Conservation (phyloP, 495 filamentous ascomycete species). For the Penicillium lividum region DNA sequence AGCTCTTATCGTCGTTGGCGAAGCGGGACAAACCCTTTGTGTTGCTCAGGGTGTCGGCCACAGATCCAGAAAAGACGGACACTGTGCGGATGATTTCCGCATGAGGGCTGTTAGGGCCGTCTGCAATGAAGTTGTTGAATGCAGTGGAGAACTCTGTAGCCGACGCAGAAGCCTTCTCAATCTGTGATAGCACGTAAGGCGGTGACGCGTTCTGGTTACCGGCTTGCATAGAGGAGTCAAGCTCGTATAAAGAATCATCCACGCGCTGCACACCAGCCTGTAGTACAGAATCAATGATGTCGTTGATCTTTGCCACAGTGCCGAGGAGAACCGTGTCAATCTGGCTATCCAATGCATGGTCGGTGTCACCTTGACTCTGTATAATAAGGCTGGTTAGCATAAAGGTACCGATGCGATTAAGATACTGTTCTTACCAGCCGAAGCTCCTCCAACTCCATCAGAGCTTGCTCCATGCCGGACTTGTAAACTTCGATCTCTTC, state of each 20-base stretch:
- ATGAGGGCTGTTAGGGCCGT: slow-evolving; percentile 90
- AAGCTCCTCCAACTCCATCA: slow-evolving; percentile 87
- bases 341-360: slow-evolving; percentile 83
- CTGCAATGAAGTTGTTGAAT: slow-evolving; percentile 97
- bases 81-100: slow-evolving; percentile 91
- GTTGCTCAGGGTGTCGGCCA: slow-evolving; percentile 93
- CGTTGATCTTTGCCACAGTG: slow-evolving; percentile 89
- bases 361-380: slow-evolving; percentile 70
- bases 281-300: slow-evolving; percentile 95
- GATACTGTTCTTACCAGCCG: slow-evolving; percentile 43
- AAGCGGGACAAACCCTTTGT: slow-evolving; percentile 94
- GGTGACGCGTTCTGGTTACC: slow-evolving; percentile 97
- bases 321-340: slow-evolving; percentile 84
- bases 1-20: slow-evolving; percentile 91
- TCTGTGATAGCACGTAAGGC: slow-evolving; percentile 92
- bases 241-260: slow-evolving; percentile 94
- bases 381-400: not conserved
- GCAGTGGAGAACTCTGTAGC: slow-evolving; percentile 96
- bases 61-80: slow-evolving; percentile 82
- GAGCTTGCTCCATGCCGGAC: slow-evolving; percentile 92
- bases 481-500: slow-evolving; percentile 97
- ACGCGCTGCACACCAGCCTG: slow-evolving; percentile 92
- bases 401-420: not conserved
- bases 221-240: slow-evolving; percentile 96
- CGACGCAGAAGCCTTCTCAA: slow-evolving; percentile 93